phyloP scores from a whole-genome alignment of 2,329 filamentous ascomycete genomes.

The Gyromitra esculenta region DNA sequence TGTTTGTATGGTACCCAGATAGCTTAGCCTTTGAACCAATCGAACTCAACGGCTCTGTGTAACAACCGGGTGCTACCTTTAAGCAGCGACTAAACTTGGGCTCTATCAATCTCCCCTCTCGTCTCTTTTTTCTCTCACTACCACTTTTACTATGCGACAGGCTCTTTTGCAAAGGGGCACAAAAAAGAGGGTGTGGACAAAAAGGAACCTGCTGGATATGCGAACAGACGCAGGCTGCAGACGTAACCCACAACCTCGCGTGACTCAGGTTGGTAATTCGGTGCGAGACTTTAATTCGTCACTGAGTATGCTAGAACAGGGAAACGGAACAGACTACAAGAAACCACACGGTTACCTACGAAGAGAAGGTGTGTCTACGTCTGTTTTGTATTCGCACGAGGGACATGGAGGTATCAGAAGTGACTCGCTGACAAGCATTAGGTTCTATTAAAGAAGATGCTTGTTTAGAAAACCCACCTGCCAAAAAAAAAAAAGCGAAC shows the following conservation, averaged over 20 bases:
- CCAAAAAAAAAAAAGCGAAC: neutral
- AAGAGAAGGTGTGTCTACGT: constrained; percentile 20
- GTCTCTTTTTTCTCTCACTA: neutral
- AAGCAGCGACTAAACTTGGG: constrained; percentile 19
- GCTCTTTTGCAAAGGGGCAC: constrained; percentile 1
- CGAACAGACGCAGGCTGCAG: constrained; percentile 46
- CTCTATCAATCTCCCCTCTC: constrained; percentile 16
- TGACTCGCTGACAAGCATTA: neutral
- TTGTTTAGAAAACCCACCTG: neutral
- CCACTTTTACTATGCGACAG: neutral
- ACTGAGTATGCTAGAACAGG: constrained; percentile 30
- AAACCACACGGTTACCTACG: constrained; percentile 11
- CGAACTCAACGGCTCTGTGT: constrained; percentile 23
- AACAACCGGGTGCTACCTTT: constrained; percentile 13
- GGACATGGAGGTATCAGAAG: neutral
- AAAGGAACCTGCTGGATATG: constrained; percentile 49
- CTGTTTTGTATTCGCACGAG: constrained; percentile 18
- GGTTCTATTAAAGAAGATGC: neutral
- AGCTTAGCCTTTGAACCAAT: constrained; percentile 20
- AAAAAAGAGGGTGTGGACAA: constrained; percentile 37
- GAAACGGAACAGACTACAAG: constrained; percentile 13
- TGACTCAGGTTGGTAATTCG: constrained; percentile 45
- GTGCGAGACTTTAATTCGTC: constrained; percentile 44
- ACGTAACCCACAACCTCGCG: constrained; percentile 49
- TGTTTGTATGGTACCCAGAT: constrained; percentile 28